These are phyloP conservation scores for Colletotrichum siamense DNA, from an alignment of 2,329 filamentous ascomycete species.

Conservation along the genomic window DNA sequence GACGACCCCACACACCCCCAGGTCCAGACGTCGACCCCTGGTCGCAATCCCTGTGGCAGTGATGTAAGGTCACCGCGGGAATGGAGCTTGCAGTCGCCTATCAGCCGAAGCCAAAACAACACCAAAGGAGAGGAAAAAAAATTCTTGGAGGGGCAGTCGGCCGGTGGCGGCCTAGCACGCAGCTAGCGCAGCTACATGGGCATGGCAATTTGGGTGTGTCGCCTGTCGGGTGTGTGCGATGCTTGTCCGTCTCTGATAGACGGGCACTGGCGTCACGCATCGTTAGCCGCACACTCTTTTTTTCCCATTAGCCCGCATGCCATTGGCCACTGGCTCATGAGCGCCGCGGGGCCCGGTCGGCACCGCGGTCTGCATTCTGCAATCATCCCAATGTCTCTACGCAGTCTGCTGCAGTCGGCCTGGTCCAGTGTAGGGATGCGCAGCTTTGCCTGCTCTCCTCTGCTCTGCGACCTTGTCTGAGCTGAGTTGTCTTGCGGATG, in stretches of 20 bases:
- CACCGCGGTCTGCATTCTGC: constrained; percentile 13
- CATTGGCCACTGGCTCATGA: constrained; percentile 3
- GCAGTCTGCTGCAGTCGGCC: constrained; percentile 11
- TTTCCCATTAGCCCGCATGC: constrained; percentile 4
- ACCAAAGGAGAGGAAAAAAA: constrained; percentile 3
- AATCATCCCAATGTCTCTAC: constrained; percentile 9
- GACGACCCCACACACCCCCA: constrained; percentile 20
- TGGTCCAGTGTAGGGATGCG: background rate
- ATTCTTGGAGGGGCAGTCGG: constrained; percentile 17
- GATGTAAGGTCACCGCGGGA: constrained; percentile 23
- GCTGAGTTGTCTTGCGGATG: background rate
- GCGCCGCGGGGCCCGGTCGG: background rate
- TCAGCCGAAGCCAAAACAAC: constrained; percentile 18
- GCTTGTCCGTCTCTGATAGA: constrained; percentile 15
- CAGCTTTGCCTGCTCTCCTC: background rate
- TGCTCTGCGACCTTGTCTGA: background rate
- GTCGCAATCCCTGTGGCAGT: constrained; percentile 19
- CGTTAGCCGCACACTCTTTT: constrained; percentile 6
- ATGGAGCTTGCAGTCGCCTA: constrained; percentile 22
- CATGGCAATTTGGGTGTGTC: background rate
- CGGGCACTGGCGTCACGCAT: constrained; percentile 3
- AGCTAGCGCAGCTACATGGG: background rate
- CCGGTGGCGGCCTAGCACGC: constrained; percentile 16
- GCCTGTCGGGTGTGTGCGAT: background rate
- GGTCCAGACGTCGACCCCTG: constrained; percentile 4